phyloP scores from a whole-genome alignment of 331 rosid genomes.

The Dryas integrifolia region DNA sequence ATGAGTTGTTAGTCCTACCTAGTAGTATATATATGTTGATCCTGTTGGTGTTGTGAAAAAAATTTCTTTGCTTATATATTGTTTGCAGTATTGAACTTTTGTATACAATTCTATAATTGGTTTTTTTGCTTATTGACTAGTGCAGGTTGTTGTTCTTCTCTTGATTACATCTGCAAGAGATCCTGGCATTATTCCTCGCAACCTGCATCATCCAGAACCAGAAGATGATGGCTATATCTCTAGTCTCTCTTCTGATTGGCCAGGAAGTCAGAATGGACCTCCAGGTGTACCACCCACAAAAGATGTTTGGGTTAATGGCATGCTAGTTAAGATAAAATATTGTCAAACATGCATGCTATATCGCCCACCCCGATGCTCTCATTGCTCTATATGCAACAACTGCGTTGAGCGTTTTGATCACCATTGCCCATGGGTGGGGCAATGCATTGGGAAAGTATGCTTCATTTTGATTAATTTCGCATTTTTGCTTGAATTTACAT shows the following conservation, averaged over 20 bases:
- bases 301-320: constrained; percentile 55
- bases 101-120: neutral
- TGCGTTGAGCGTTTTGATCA: constrained; percentile 84
- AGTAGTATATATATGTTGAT: neutral
- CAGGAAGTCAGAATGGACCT: constrained; percentile 32
- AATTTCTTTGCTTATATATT: neutral
- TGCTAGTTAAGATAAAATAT: constrained; percentile 52
- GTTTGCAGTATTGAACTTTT: constrained; percentile 1
- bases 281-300: constrained; percentile 47
- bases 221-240: constrained; percentile 38
- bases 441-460: constrained; percentile 72
- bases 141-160: constrained; percentile 61
- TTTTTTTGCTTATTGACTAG: constrained; percentile 5
- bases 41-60: neutral
- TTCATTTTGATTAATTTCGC: constrained; percentile 1
- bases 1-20: neutral
- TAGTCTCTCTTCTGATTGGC: constrained; percentile 37
- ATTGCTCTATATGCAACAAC: constrained; percentile 74
- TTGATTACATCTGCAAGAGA: constrained; percentile 69
- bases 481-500: neutral
- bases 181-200: constrained; percentile 79
- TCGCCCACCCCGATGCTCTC: constrained; percentile 76
- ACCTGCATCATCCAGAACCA: constrained; percentile 52
- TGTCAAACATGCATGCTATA: constrained; percentile 75
- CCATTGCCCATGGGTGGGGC: constrained; percentile 93